These are phyloP conservation scores for Straminergon stramineum DNA, from an alignment of 225 moss, liverwort and hornwort species.

Conservation along the genomic window DNA sequence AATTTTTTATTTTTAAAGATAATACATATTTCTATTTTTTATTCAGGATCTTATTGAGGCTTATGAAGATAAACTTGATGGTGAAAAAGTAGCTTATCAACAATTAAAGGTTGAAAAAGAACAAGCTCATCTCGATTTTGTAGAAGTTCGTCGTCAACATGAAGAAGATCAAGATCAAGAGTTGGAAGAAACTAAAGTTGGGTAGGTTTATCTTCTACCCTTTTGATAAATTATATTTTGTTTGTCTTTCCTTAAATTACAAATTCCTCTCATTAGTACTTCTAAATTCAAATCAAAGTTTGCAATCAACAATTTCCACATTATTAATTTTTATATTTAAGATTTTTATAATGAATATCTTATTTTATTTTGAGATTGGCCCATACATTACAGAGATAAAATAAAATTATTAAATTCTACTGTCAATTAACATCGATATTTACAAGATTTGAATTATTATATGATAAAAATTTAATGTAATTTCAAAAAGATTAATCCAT, in stretches of 20 bases:
- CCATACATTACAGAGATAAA: too few species aligned
- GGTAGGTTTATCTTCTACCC: neutral
- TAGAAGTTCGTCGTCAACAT: slow-evolving; percentile 57
- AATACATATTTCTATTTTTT: neutral
- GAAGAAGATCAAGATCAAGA: slow-evolving; percentile 93
- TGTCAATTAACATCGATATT: too few species aligned
- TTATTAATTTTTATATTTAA: neutral
- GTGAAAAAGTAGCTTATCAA: slow-evolving; percentile 39
- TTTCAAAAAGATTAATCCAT: neutral
- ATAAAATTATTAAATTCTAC: neutral
- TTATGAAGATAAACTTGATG: slow-evolving; percentile 76
- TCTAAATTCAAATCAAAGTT: too few species aligned
- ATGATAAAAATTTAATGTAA: neutral
- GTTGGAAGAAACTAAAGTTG: slow-evolving; percentile 59
- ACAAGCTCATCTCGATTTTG: slow-evolving; percentile 57
- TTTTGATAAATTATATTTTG: neutral
- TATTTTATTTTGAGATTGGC: neutral
- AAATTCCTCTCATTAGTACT: too few species aligned
- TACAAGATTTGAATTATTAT: neutral
- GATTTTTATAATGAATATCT: too few species aligned
- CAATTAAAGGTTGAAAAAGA: slow-evolving; percentile 54
- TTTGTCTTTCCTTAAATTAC: neutral
- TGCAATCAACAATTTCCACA: fast-evolving
- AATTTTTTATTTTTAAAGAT: too few species aligned
- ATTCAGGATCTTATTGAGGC: slow-evolving; percentile 68